Conservation (phyloP, 1,284 basidiomycete species). For the Trichosporon inkin region DNA sequence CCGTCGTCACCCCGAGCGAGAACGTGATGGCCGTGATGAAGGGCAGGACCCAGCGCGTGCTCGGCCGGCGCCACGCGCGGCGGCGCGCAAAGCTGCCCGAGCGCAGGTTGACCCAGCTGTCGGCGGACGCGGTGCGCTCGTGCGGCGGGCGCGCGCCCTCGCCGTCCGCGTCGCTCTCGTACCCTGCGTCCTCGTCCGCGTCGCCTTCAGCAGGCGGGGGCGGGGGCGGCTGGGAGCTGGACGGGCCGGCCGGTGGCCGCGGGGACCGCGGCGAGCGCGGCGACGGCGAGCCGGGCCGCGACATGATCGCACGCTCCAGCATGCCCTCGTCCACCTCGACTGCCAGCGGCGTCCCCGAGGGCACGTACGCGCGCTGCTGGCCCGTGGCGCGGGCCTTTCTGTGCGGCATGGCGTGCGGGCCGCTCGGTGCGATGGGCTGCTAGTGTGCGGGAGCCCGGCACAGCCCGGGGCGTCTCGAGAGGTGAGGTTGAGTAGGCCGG, state of each 20-base stretch:
- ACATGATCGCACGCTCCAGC: neutral
- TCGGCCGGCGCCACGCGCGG: constrained; percentile 40
- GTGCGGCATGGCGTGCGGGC: neutral
- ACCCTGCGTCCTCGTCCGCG: neutral
- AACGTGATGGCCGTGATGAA: constrained; percentile 40
- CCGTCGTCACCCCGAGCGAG: constrained; percentile 40
- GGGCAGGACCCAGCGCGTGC: constrained; percentile 42
- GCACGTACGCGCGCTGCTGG: neutral
- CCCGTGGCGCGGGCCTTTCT: neutral
- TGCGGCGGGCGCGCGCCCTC: neutral
- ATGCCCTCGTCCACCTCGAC: constrained; percentile 1
- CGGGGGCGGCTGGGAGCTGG: neutral
- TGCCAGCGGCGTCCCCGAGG: neutral
- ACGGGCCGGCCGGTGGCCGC: neutral
- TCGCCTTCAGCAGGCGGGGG: neutral
- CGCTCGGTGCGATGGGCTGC: neutral
- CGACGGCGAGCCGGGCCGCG: neutral
- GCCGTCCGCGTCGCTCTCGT: constrained; percentile 17
- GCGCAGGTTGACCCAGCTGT: constrained; percentile 32
- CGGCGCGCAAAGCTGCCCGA: constrained; percentile 32
- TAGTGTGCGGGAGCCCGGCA: neutral
- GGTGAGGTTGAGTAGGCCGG: too few relatives aligned
- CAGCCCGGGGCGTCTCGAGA: neutral
- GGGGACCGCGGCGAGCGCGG: neutral
- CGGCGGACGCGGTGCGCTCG: constrained; percentile 8